These are phyloP conservation scores for Przewalskia tangutica DNA, from an alignment of 257 asterid species.

Conservation along the genomic window DNA sequence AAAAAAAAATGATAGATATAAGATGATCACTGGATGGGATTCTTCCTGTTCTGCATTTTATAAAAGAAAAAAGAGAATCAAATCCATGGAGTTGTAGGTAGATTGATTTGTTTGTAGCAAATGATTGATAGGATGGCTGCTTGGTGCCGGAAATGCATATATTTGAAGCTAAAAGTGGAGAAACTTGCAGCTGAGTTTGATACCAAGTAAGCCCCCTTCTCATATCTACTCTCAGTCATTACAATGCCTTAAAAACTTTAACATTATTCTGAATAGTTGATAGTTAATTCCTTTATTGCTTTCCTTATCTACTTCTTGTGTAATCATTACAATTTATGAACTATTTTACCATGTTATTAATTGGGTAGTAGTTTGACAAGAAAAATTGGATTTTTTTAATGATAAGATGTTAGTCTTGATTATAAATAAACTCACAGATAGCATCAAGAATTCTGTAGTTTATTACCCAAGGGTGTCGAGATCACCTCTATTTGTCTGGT, in stretches of 20 bases:
- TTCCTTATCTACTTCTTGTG: background rate
- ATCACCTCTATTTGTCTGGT: too few species aligned
- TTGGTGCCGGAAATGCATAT: conserved; percentile 98
- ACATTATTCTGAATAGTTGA: background rate
- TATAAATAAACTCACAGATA: background rate
- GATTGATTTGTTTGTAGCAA: background rate
- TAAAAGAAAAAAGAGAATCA: background rate
- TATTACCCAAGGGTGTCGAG: background rate
- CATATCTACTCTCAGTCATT: background rate
- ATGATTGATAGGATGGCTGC: conserved; percentile 68
- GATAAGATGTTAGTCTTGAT: background rate
- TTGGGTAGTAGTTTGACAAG: background rate
- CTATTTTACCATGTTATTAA: background rate
- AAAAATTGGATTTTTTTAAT: background rate
- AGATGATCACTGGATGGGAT: background rate
- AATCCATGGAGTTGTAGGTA: background rate
- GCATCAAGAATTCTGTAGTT: background rate
- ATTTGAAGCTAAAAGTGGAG: conserved; percentile 82
- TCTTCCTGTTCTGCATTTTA: background rate
- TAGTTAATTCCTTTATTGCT: background rate
- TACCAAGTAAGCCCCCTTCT: conserved; percentile 40
- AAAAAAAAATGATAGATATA: too few species aligned
- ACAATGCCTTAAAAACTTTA: background rate
- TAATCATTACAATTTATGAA: background rate
- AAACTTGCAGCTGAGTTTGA: conserved; percentile 78